A percentile compares a stretch with the other conserved stretches of the same genome.
These are phyloP conservation scores for Blastobotrys muscicola DNA, from an alignment of 805 yeast genomes.

Conservation along the genomic window DNA sequence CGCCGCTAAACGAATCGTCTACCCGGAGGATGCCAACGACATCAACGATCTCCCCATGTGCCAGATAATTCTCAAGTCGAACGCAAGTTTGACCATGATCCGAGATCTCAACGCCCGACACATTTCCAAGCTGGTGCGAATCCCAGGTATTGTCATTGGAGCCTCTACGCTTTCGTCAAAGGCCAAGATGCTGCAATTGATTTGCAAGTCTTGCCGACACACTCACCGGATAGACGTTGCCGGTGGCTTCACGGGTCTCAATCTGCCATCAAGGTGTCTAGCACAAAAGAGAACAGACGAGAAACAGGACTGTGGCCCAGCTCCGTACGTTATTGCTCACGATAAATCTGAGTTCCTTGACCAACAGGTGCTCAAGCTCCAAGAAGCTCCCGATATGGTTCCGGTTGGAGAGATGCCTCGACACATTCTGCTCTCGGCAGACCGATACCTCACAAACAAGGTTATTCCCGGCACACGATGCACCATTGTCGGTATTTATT, in stretches of 20 bases:
- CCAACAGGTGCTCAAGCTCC: slow-evolving; percentile 88
- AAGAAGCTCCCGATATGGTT: slow-evolving; percentile 96
- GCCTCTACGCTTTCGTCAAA: slow-evolving; percentile 83
- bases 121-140: slow-evolving; percentile 79
- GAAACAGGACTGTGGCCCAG: slow-evolving; percentile 67
- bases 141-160: slow-evolving; percentile 88
- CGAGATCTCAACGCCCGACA: slow-evolving; percentile 80
- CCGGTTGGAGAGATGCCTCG: slow-evolving; percentile 99
- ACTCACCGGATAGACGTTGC: slow-evolving; percentile 53
- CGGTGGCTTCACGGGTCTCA: slow-evolving; percentile 62
- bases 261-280: slow-evolving; percentile 59
- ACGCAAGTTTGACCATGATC: slow-evolving; percentile 61
- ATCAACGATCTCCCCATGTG: slow-evolving; percentile 57
- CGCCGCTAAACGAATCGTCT: slow-evolving; percentile 62
- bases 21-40: slow-evolving; percentile 37
- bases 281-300: slow-evolving; percentile 30
- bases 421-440: slow-evolving; percentile 77
- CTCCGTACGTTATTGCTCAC: slow-evolving; percentile 88
- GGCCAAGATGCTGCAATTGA: slow-evolving; percentile 72
- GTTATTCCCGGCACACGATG: slow-evolving; percentile 95
- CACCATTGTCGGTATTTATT: slow-evolving; percentile 84
- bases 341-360: slow-evolving; percentile 91
- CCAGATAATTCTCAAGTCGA: slow-evolving; percentile 69
- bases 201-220: slow-evolving; percentile 84
- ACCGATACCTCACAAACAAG: slow-evolving; percentile 78